These are phyloP conservation scores for Phytophthora cryptogea DNA, from an alignment of 352 stramenopile species.

Conservation along the genomic window DNA sequence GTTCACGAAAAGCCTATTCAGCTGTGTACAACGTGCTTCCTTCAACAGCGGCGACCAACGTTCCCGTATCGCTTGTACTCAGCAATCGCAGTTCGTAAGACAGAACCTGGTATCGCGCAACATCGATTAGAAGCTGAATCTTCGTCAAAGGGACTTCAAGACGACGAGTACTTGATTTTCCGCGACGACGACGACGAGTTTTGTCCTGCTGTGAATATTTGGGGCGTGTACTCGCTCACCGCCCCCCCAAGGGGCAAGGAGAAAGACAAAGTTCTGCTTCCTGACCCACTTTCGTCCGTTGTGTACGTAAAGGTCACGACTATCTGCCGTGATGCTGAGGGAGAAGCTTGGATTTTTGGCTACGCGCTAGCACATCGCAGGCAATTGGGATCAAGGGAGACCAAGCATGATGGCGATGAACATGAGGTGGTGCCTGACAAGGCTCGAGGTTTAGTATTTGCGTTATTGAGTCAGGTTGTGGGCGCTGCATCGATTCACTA, in stretches of 20 bases:
- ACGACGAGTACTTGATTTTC: constrained; percentile 34
- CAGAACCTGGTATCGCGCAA: constrained; percentile 4
- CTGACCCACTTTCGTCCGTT: constrained; percentile 23
- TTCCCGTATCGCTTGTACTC: constrained; percentile 37
- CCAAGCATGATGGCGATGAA: constrained; percentile 14
- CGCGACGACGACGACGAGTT: constrained; percentile 34
- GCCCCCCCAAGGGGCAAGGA: constrained; percentile 8
- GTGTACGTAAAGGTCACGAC: constrained; percentile 30
- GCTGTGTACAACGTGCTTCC: constrained; percentile 32
- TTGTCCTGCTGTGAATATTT: constrained; percentile 44
- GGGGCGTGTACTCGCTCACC: constrained; percentile 30
- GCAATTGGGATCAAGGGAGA: neutral
- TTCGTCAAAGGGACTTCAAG: neutral
- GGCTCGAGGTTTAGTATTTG: constrained; percentile 27
- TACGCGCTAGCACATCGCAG: constrained; percentile 24
- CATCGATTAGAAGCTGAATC: constrained; percentile 35
- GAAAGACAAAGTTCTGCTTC: constrained; percentile 22
- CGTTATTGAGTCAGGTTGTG: constrained; percentile 26
- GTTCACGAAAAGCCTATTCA: constrained; percentile 31
- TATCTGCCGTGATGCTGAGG: constrained; percentile 34
- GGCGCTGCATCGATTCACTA: constrained; percentile 30
- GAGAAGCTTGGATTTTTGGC: constrained; percentile 36
- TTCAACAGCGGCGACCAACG: constrained; percentile 28
- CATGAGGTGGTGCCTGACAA: constrained; percentile 27
- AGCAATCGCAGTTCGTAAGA: constrained; percentile 20